Evolutionary conservation across 192 early-diverging fungal species (phyloP), one percentile per base, ranked within the genome.

Genomic region (Diversispora epigaea): DNA sequence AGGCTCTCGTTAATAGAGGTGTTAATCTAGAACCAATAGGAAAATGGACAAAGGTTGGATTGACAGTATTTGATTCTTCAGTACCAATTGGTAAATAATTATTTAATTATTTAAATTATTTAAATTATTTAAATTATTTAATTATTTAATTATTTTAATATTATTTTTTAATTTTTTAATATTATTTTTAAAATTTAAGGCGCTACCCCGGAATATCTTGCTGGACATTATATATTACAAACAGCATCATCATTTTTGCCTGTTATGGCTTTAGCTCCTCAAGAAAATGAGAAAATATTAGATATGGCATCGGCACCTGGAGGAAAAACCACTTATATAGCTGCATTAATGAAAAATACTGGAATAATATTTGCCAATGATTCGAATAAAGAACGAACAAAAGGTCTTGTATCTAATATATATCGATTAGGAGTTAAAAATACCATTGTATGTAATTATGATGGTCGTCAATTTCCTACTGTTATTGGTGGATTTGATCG

Each of bases 241-340:
- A 93, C 98, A 0, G 96, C 96, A 11, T 94, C 95, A 12, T 99
- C 98, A 0, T 99, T 99, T 84, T 84, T 99, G 75, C 98, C 98
- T 11, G 96, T 98, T 32, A 93, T 99, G 85, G 88, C 98, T 6
- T 82, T 99, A 6, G 95, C 93, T 4, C 98, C 98, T 41, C 93
- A 96, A 80, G 95, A 96, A 73, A 88, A 95, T 79, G 98, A 99
- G 73, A 88, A 92, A 49, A 87, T 98, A 32, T 81, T 99, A 46
- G 98, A 99, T 80, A 99, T 99, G 98, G 95, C 93, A 60, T 90
- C 96, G 19, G 96, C 98, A 14, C 98, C 98, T 7, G 98, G 98
- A 55, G 98, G 98, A 77, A 99, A 99, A 81, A 95, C 94, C 32
- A 96, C 96, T 0, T 95, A 98, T 82, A 94, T 97, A 73, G 91